These are phyloP conservation scores for Phytophthora lateralis DNA, from an alignment of 352 stramenopile species.

Conservation along the genomic window DNA sequence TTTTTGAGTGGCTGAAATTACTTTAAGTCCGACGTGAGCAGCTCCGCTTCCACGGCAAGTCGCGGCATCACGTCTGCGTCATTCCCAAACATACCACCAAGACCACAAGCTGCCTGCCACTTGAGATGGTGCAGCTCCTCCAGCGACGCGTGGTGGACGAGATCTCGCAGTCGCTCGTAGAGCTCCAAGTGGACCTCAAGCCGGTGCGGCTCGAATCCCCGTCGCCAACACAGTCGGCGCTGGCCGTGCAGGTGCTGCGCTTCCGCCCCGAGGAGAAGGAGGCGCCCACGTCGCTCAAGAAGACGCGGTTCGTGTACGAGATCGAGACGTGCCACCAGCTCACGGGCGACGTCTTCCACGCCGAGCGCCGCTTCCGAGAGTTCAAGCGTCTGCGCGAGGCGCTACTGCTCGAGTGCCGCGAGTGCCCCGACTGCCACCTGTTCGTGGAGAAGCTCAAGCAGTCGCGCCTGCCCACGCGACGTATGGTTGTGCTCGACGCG, in stretches of 20 bases:
- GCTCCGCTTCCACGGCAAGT: constrained; percentile 10
- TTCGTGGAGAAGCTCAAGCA: constrained; percentile 63
- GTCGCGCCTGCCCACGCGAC: constrained; percentile 51
- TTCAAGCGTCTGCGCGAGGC: constrained; percentile 73
- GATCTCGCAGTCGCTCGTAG: constrained; percentile 23
- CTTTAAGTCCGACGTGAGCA: constrained; percentile 2
- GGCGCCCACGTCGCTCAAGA: constrained; percentile 49
- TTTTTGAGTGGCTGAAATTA: constrained; percentile 16
- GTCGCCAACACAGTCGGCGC: constrained; percentile 16
- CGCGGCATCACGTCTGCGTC: no score
- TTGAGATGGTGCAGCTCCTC: constrained; percentile 29
- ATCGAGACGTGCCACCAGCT: constrained; percentile 73
- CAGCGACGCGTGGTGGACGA: constrained; percentile 13
- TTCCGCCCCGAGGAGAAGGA: constrained; percentile 66
- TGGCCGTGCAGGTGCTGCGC: constrained; percentile 63
- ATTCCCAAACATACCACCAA: constrained; percentile 22
- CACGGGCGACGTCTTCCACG: constrained; percentile 60
- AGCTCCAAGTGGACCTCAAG: constrained; percentile 31
- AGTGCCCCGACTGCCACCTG: constrained; percentile 48
- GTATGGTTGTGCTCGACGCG: constrained; percentile 59
- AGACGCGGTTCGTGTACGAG: constrained; percentile 75
- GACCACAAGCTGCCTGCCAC: constrained; percentile 5
- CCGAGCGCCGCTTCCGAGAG: constrained; percentile 64
- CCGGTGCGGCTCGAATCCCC: constrained; percentile 6
- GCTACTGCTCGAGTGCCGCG: constrained; percentile 59